Evolutionary conservation across 345 rosid genomes (phyloP), one percentile per base, ranked within the genome.

Genomic region (Camelina hispida): DNA sequence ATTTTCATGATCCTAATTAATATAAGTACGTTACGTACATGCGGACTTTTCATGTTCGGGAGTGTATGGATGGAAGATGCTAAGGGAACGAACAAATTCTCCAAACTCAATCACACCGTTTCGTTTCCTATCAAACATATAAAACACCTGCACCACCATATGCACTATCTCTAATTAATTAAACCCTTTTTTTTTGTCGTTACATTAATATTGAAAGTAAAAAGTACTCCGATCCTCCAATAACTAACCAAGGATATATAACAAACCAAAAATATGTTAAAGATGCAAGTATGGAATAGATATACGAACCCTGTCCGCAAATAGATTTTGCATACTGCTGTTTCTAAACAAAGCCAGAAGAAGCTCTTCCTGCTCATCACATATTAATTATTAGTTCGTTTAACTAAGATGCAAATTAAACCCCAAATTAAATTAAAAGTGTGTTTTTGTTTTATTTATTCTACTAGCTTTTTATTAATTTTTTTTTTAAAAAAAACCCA

Each of bases 51-150:
- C 86, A 52, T 71, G 81, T 28, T 73, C 69, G 17, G 87, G 81
- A 69, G 94, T 91, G 66, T 81, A 50, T 17, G 91, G 95, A 70
- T 89, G 97, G 83, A 91, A 91, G 56, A 85, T 50, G 70, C 87
- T 85, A 14, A 91, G 79, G 35, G 97, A 80, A 67, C 75, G 83
- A 63, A 89, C 87, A 69, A 91, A 89, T 82, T 91, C 97, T 54
- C 74, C 87, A 51, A 91, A 89, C 42, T 86, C 95, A 30, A 86
- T 81, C 61, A 81, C 83, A 44, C 90, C 93, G 61, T 89, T 86
- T 7, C 77, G 66, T 68, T 89, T 89, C 68, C 68, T 72, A 70
- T 91, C 95, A 68, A 89, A 87, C 81, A 91, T 70, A 50, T 82
- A 76, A 79, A 91, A 91, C 5, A 91, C 72, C 94, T 85, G 54